Conservation (phyloP, 176 grass and related monocot species). For the Canna indica region DNA sequence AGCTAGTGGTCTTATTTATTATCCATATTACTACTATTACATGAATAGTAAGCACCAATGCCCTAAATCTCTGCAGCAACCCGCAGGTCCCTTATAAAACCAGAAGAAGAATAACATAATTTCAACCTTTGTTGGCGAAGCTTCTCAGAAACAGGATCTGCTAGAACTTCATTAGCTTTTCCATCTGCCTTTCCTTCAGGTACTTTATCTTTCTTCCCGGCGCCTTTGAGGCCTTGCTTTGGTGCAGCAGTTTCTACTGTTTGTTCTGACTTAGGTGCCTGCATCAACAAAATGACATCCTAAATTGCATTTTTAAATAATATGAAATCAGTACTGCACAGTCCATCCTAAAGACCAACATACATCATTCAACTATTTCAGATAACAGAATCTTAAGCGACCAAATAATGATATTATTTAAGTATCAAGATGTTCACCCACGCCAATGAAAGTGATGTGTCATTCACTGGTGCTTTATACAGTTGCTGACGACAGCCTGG, state of each 20-base stretch:
- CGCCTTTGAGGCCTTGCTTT: not conserved
- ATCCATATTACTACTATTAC: not conserved
- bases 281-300: not conserved
- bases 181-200: not conserved
- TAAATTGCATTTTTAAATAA: too few relatives aligned
- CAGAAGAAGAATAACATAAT: not conserved
- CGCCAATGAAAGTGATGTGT: too few relatives aligned
- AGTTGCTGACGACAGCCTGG: too few relatives aligned
- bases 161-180: not conserved
- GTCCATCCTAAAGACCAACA: not conserved
- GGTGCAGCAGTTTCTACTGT: not conserved
- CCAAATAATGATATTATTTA: not conserved
- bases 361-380: not conserved
- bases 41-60: not conserved
- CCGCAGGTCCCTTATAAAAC: not conserved
- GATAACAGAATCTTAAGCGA: too few relatives aligned
- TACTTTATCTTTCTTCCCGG: not conserved
- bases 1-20: not conserved
- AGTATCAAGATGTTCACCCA: too few relatives aligned
- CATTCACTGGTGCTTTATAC: too few relatives aligned
- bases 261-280: not conserved
- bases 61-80: not conserved
- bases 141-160: slow-evolving; percentile 3
- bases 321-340: too few relatives aligned
- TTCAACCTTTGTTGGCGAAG: slow-evolving; percentile 8